Evolutionary conservation across 1,284 basidiomycete genomes (phyloP), one percentile per base, ranked within the genome.

Genomic region (Rhizoctonia solani): DNA sequence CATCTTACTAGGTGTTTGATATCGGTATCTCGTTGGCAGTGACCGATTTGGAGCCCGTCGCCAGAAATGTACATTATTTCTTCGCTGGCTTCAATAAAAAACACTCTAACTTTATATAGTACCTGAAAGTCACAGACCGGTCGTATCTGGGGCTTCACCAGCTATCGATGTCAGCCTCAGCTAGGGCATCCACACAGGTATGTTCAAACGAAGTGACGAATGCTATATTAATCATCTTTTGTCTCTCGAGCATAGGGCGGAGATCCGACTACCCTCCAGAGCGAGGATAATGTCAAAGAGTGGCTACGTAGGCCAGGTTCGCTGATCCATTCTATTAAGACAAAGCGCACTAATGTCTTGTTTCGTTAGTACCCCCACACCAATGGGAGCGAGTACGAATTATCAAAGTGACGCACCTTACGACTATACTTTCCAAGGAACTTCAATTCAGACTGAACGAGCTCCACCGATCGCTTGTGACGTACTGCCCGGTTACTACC

Each of bases 301-400:
- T 44, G 41, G 41, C 19, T 44, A 16, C 41, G 19, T 16, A 21
- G n/a, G n/a, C 41, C 41, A 21, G 41, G 41, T 44, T n/a, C 41
- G 41, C 5, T 44, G n/a, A 4, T n/a, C n/a, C 16, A 44, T 16
- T 16, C 16, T 5, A 44, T 16, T n/a, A 5, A 21, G 14, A 5
- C n/a, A 44, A n/a, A 16, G 19, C 4, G n/a, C 41, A 6, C 41
- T 6, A 16, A 21, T 21, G 5, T 5, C 14, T 21, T 6, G 6
- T 16, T 44, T 44, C n/a, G 5, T 44, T 44, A 44, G 46, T 49
- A 11, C 46, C 46, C n/a, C 5, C 25, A 2, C 3, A 27, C 23
- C 42, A 44, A 27, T 66, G 65, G 65, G 42, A 21, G 13, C 32
- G 37, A 41, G 65, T 46, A n/a, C 41, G 65, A 42, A 29, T 66